Base-by-base conservation (phyloP, 352 stramenopile genomes). In the Phytopythium litorale region DNA sequence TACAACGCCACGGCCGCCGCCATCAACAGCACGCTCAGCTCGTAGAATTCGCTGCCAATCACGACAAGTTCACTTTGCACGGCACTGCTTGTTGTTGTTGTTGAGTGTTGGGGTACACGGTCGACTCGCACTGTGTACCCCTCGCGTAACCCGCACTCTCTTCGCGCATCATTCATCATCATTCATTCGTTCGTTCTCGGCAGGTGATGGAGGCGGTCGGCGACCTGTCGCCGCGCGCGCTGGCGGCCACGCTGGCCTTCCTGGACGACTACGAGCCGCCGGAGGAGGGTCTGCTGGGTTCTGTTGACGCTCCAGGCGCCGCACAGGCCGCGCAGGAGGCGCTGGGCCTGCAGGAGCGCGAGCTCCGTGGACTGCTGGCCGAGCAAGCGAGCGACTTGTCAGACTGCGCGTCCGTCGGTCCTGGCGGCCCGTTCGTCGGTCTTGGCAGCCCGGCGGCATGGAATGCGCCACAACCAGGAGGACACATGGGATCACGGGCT, bases 1-100 rank as follows among this genome's bases (percentile, higher is more conserved):
- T 94, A 94, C 67, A 92, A 92, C 76, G 87, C 80, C 48, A 91
- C 83, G 3, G 73, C 90, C 49, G 54, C 13, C 23, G 46, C 46
- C 23, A 35, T 53, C 46, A 35, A 32, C 21, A 32, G 46, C 21
- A 35, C 46, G 46, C 46, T 53, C 21, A 32, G 46, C 23, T 32
- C 46, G 46, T 28, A 51, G 45, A 2, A 30, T 30, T 30, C 28
- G 4, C 33, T 13, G 33, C 3, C 33, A 38, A 38, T 38, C 33
- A 13, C 33, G 11, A 38, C 28, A 30, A 30, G 28, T 30, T 30
- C 28, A 30, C 2, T 30, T 30, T 30, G 28, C 28, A 30, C 4
- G 28, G 28, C 4, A 30, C 28, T 30, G 28, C 28, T 30, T 30
- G 2, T 2, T 30, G 28, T 30, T 2, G 2, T 30, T 2, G 28